Conservation (phyloP, 495 filamentous ascomycete genomes). For the Lichina pygmaea region DNA sequence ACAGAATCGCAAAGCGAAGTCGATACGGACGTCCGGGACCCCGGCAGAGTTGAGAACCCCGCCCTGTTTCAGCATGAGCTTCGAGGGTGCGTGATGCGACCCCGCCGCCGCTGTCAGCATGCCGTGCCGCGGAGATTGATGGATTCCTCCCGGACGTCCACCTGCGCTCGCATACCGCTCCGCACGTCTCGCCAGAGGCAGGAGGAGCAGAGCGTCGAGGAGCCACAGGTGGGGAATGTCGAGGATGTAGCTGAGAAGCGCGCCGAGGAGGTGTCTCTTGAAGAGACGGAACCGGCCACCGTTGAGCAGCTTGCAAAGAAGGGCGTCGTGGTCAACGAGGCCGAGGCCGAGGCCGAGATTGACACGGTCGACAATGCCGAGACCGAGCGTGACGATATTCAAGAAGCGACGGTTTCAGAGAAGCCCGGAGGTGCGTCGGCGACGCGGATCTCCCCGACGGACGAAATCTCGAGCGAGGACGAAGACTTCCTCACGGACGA, state of each 20-base stretch:
- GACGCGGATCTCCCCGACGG: conserved; percentile 5
- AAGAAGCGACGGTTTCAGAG: conserved; percentile 33
- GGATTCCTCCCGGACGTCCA: neutral
- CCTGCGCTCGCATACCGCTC: neutral
- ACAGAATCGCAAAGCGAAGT: neutral
- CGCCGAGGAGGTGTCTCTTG: no score
- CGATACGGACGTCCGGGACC: neutral
- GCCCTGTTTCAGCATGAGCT: neutral
- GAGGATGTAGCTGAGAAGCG: conserved; percentile 6
- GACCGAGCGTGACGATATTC: conserved; percentile 23
- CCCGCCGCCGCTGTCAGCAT: no score
- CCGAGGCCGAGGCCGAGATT: conserved; percentile 80
- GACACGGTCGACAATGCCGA: conserved; percentile 28
- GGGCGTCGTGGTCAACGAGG: conserved; percentile 2
- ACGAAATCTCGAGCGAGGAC: conserved; percentile 25
- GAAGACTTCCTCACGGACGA: conserved; percentile 82
- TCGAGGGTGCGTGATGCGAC: no score
- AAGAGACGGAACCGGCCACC: no score
- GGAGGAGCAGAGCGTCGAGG: conserved; percentile 17
- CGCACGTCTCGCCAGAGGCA: conserved; percentile 37
- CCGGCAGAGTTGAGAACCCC: neutral
- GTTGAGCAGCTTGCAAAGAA: neutral
- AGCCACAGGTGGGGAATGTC: conserved; percentile 4
- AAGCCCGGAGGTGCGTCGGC: no score
- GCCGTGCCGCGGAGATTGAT: no score